phyloP scores from a whole-genome alignment of 2,329 filamentous ascomycete genomes.

The Neonectria hederae region DNA sequence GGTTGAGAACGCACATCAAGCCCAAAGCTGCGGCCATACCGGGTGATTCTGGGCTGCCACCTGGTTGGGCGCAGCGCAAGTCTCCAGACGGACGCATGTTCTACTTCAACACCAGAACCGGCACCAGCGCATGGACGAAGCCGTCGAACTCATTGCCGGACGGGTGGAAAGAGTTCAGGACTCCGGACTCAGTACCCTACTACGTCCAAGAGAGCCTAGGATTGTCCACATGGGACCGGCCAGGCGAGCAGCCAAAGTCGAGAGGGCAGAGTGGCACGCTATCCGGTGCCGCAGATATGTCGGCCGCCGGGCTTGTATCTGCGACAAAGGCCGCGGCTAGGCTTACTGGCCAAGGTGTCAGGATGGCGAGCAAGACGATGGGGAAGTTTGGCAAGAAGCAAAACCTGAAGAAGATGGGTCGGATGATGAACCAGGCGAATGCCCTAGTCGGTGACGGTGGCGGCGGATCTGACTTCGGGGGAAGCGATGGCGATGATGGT shows the following conservation, averaged over 20 bases:
- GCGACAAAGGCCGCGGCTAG: constrained; percentile 36
- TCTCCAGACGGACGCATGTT: constrained; percentile 37
- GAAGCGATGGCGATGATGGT: constrained; percentile 18
- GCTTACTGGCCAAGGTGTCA: constrained; percentile 21
- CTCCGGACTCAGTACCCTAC: constrained; percentile 39
- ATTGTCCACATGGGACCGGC: constrained; percentile 42
- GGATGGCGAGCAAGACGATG: constrained; percentile 29
- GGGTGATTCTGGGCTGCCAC: constrained; percentile 26
- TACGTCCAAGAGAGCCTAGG: constrained; percentile 41
- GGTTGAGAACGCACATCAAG: constrained; percentile 39
- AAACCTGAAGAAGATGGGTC: constrained; percentile 38
- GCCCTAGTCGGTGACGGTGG: constrained; percentile 19
- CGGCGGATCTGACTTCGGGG: constrained; percentile 13
- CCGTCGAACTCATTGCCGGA: constrained; percentile 35
- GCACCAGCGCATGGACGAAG: constrained; percentile 37
- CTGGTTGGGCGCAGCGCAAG: constrained; percentile 39
- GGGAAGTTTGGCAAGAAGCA: constrained; percentile 42
- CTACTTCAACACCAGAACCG: constrained; percentile 37
- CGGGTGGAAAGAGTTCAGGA: constrained; percentile 41
- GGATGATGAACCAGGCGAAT: constrained; percentile 25
- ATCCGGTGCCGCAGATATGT: constrained; percentile 10
- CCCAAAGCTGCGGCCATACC: constrained; percentile 27
- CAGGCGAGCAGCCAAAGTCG: constrained; percentile 38
- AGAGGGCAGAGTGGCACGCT: neutral
- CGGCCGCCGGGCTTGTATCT: constrained; percentile 13